These are phyloP conservation scores for Venturia effusa DNA, from an alignment of 2,329 filamentous ascomycete genomes.

Conservation along the genomic window DNA sequence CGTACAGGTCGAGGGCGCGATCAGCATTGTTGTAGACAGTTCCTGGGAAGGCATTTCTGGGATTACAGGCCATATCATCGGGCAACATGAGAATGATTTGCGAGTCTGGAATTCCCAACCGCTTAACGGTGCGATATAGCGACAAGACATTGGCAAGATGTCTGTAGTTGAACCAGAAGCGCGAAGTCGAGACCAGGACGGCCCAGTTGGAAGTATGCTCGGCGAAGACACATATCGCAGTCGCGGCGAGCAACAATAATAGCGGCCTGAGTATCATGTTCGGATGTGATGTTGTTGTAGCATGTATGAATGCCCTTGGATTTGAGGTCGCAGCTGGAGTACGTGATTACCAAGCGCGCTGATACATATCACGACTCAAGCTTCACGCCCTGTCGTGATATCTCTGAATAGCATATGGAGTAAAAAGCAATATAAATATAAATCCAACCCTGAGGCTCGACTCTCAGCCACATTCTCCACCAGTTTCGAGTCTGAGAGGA, in stretches of 20 bases:
- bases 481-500: neutral
- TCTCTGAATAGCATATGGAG: neutral
- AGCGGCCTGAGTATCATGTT: conserved; percentile 8
- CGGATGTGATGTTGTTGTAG: neutral
- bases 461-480: neutral
- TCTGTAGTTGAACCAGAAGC: conserved; percentile 99
- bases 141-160: conserved; percentile 96
- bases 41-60: conserved; percentile 92
- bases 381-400: neutral
- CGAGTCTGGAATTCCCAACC: conserved; percentile 91
- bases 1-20: conserved; percentile 88
- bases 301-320: neutral
- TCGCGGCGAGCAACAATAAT: conserved; percentile 1
- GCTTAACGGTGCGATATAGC: conserved; percentile 95
- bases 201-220: conserved; percentile 99
- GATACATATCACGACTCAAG: neutral
- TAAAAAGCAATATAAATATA: neutral
- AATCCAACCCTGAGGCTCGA: neutral
- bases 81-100: conserved; percentile 99
- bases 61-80: conserved; percentile 99
- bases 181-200: conserved; percentile 93
- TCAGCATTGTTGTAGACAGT: conserved; percentile 98
- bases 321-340: neutral
- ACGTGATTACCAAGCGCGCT: neutral
- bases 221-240: conserved; percentile 31